A percentile compares a stretch with the other conserved stretches of the same genome.
Conservation (phyloP, 192 early-diverging fungal genomes). For the Umbelopsis vinacea region DNA sequence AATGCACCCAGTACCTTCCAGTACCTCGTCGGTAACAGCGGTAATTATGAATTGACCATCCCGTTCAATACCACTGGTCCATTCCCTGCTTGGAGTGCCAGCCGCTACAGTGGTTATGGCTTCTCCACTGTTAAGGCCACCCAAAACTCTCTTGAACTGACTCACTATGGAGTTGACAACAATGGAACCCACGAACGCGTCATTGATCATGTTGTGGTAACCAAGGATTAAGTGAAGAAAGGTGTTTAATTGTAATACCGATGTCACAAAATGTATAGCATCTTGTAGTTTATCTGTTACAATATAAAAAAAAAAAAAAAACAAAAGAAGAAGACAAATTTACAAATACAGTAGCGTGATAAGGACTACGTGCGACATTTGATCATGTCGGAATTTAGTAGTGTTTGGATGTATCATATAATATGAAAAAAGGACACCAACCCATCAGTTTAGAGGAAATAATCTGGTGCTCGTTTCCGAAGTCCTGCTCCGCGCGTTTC, state of each 20-base stretch:
- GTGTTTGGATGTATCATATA: not conserved
- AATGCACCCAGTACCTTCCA: slow-evolving; percentile 39
- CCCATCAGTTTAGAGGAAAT: slow-evolving; percentile 74
- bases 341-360: slow-evolving; percentile 5
- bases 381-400: not conserved
- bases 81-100: slow-evolving; percentile 33
- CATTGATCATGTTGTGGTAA: slow-evolving; percentile 31
- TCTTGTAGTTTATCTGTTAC: not conserved
- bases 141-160: slow-evolving; percentile 13
- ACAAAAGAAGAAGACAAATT: not conserved
- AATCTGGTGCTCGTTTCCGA: slow-evolving; percentile 91
- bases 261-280: not conserved
- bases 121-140: slow-evolving; percentile 31
- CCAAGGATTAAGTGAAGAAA: slow-evolving; percentile 24
- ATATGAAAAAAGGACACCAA: no score
- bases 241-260: not conserved
- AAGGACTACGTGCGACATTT: not conserved
- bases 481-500: slow-evolving; percentile 80
- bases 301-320: not conserved
- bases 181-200: slow-evolving; percentile 32
- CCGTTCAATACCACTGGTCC: slow-evolving; percentile 21
- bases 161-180: slow-evolving; percentile 20
- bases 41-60: slow-evolving; percentile 23
- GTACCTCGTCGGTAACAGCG: slow-evolving; percentile 33
- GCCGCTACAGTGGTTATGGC: slow-evolving; percentile 30